Percentiles rank a stretch among this genome's conserved stretches.
Evolutionary conservation across 164 flowering plant species (phyloP).

Genomic region (Malania oleifera): DNA sequence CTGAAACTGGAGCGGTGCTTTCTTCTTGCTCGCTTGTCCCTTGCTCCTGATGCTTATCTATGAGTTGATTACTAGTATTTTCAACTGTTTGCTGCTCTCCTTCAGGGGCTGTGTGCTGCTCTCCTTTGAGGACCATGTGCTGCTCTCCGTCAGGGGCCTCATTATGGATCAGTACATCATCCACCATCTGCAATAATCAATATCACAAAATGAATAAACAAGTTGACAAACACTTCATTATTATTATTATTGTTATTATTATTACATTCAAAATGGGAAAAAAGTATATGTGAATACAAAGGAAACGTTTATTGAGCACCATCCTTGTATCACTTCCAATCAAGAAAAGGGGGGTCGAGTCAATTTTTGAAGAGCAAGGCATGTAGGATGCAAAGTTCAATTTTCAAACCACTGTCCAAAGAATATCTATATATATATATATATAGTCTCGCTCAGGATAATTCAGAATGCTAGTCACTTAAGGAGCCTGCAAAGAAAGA

Average conservation of each 20-base stretch:
- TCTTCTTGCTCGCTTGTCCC: conserved; percentile 32
- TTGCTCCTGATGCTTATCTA: conserved; percentile 22
- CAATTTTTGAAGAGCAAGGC: no score
- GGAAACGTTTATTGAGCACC: no score
- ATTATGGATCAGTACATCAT: conserved; percentile 39
- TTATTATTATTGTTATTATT: not conserved
- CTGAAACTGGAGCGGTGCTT: conserved; percentile 16
- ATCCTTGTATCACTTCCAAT: not conserved
- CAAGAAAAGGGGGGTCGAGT: no score
- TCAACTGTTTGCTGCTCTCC: conserved; percentile 29
- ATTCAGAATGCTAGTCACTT: no score
- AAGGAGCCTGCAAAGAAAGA: no score
- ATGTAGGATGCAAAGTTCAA: no score
- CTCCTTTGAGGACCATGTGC: conserved; percentile 33
- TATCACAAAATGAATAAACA: not conserved
- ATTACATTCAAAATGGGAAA: not conserved
- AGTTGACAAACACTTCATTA: not conserved
- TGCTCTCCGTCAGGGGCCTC: conserved; percentile 36
- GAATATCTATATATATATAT: no score
- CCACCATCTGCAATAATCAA: conserved; percentile 45
- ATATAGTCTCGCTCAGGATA: no score
- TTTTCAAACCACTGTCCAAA: no score
- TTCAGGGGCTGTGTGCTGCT: conserved; percentile 25
- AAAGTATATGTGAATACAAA: no score
- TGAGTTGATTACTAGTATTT: conserved; percentile 15